These are phyloP conservation scores for Persicaria maculosa DNA, from an alignment of 148 eudicot genomes.

Conservation along the genomic window DNA sequence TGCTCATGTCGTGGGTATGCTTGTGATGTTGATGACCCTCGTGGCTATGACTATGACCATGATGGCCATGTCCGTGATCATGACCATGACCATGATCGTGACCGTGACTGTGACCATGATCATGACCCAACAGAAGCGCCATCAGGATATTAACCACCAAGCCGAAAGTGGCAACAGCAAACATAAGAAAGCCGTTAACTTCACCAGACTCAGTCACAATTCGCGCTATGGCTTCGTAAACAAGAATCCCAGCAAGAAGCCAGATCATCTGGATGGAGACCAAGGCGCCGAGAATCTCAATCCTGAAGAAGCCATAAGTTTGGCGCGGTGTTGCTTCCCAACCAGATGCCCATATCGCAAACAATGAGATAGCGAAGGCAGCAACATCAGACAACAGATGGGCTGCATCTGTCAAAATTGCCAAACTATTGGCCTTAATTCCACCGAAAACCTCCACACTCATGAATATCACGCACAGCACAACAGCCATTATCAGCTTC, in stretches of 20 bases:
- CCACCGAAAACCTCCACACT: constrained; percentile 51
- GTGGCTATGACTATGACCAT: constrained; percentile 19
- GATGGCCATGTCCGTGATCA: constrained; percentile 24
- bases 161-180: constrained; percentile 50
- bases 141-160: constrained; percentile 44
- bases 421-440: constrained; percentile 51
- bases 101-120: constrained; percentile 41
- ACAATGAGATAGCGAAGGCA: constrained; percentile 58
- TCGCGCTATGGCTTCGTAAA: constrained; percentile 53
- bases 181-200: constrained; percentile 54
- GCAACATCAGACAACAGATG: constrained; percentile 59
- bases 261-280: constrained; percentile 61
- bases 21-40: constrained; percentile 34
- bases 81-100: constrained; percentile 26
- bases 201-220: constrained; percentile 37
- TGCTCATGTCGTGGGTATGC: constrained; percentile 23
- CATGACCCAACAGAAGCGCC: constrained; percentile 39
- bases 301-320: constrained; percentile 54
- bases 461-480: constrained; percentile 44
- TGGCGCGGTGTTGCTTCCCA: constrained; percentile 68
- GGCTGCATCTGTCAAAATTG: constrained; percentile 56
- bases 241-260: constrained; percentile 59
- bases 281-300: constrained; percentile 53
- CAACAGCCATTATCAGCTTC: constrained; percentile 46
- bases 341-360: constrained; percentile 54